These are phyloP conservation scores for Adiantum capillusveneris DNA, from an alignment of 75 land plant species.

Conservation along the genomic window DNA sequence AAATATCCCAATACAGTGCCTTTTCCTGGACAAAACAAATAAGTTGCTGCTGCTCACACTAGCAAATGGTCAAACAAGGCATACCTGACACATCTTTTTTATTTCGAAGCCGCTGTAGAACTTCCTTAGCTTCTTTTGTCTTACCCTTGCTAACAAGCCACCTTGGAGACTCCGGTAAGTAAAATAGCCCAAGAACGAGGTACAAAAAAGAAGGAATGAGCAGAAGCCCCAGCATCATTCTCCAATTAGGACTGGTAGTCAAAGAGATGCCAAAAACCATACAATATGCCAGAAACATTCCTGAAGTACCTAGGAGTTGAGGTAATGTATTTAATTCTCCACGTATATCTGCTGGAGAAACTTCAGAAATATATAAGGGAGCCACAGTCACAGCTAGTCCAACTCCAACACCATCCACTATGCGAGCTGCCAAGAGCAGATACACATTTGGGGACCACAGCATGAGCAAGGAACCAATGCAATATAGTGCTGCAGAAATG, in stretches of 20 bases:
- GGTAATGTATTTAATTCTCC: slow-evolving; percentile 22
- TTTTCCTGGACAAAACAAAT: too few species aligned
- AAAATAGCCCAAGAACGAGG: slow-evolving; percentile 11
- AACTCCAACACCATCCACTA: slow-evolving; percentile 14
- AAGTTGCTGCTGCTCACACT: too few species aligned
- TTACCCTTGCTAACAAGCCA: slow-evolving; percentile 30
- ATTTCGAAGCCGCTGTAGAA: slow-evolving; percentile 18
- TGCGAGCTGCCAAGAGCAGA: slow-evolving; percentile 5
- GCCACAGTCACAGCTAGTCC: slow-evolving; percentile 20
- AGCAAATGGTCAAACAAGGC: not conserved
- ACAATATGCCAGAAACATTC: slow-evolving; percentile 15
- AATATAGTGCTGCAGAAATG: slow-evolving; percentile 23
- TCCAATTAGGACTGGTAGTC: slow-evolving; percentile 10
- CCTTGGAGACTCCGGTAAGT: slow-evolving; percentile 29
- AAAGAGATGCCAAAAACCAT: slow-evolving; percentile 14
- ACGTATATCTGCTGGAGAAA: slow-evolving; percentile 23
- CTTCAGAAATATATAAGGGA: slow-evolving; percentile 25
- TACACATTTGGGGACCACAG: slow-evolving; percentile 16
- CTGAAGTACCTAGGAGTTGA: slow-evolving; percentile 20
- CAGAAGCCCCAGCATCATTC: slow-evolving; percentile 13
- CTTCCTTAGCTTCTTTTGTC: slow-evolving; percentile 20
- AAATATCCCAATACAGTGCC: too few species aligned
- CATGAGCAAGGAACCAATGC: slow-evolving; percentile 18
- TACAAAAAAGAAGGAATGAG: slow-evolving; percentile 13
- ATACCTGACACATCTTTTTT: slow-evolving; percentile 24